These are phyloP conservation scores for Oxyria digyna DNA, from an alignment of 148 eudicot species.

Conservation along the genomic window DNA sequence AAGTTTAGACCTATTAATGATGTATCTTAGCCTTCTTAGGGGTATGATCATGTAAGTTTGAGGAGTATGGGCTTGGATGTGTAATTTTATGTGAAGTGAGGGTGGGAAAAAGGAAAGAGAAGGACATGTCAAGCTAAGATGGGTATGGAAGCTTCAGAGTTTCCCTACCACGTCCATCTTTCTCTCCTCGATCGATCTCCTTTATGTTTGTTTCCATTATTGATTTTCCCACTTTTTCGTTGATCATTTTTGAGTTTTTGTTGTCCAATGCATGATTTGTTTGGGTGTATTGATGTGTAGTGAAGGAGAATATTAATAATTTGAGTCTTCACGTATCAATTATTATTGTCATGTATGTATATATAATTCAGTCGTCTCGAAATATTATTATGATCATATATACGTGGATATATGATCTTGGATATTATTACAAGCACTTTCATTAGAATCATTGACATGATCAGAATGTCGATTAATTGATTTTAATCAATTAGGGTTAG, in stretches of 20 bases:
- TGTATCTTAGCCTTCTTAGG: background rate
- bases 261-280: background rate
- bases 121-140: background rate
- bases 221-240: background rate
- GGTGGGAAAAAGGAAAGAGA: background rate
- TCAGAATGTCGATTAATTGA: no score
- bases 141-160: conserved; percentile 5
- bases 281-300: background rate
- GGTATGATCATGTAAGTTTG: no score
- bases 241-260: background rate
- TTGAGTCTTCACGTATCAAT: background rate
- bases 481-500: no score
- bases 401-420: background rate
- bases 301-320: background rate
- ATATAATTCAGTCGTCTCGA: background rate
- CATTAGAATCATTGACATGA: background rate
- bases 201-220: background rate
- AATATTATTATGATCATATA: background rate
- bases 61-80: no score
- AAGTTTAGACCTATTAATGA: conserved; percentile 32
- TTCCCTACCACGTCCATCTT: conserved; percentile 6
- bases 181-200: background rate
- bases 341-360: background rate
- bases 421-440: background rate
- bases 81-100: background rate